Conservation (phyloP, 305 asterid genomes). For the Andrographis paniculata region DNA sequence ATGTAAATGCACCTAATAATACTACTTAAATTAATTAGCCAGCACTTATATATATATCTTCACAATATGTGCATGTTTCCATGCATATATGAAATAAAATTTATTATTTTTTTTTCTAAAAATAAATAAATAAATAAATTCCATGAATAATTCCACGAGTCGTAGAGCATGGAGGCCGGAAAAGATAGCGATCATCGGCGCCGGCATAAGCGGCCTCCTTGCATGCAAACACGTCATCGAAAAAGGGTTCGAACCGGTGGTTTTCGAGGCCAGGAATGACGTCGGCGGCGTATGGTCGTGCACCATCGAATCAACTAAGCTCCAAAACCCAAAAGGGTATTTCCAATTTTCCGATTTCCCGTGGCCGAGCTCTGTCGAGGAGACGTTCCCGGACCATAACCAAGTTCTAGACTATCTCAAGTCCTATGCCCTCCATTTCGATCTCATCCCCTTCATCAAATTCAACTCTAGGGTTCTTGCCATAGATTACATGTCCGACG, state of each 20-base stretch:
- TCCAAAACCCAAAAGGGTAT: slow-evolving; percentile 43
- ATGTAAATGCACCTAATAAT: too few species aligned
- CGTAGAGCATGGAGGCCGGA: slow-evolving; percentile 8
- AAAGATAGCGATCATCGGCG: slow-evolving; percentile 39
- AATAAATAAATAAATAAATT: too few species aligned
- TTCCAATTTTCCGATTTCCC: slow-evolving; percentile 52
- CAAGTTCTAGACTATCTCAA: slow-evolving; percentile 39
- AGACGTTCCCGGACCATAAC: slow-evolving; percentile 33
- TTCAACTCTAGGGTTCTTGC: slow-evolving; percentile 31
- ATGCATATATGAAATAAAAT: too few species aligned
- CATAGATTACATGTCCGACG: slow-evolving; percentile 21
- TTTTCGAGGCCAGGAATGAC: slow-evolving; percentile 34
- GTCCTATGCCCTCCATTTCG: slow-evolving; percentile 41
- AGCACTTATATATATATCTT: too few species aligned
- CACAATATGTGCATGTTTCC: too few species aligned
- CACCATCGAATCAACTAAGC: slow-evolving; percentile 39
- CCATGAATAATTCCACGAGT: background rate
- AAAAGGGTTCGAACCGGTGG: slow-evolving; percentile 34
- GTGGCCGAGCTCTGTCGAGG: slow-evolving; percentile 39
- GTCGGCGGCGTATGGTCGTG: slow-evolving; percentile 46
- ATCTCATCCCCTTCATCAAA: slow-evolving; percentile 23
- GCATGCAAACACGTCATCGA: slow-evolving; percentile 43
- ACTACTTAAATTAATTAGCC: too few species aligned
- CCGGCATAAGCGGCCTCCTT: slow-evolving; percentile 56
- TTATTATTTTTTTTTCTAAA: too few species aligned